Base-by-base conservation (phyloP, 2,329 filamentous ascomycete species). In the Fonsecaea pedrosoi region DNA sequence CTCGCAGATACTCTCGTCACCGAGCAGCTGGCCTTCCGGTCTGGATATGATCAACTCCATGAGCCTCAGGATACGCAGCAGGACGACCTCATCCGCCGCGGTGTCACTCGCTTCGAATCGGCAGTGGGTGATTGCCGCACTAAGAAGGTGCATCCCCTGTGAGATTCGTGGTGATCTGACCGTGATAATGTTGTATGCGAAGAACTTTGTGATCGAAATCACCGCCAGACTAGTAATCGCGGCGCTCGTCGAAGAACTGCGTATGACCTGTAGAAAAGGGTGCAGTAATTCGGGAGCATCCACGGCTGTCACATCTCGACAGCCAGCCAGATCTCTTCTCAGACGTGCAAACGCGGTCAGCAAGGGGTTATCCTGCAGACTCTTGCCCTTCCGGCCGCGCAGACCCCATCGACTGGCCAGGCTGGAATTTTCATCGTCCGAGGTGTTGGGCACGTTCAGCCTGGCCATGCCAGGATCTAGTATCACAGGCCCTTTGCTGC, bases 21-120 rank as follows among this genome's bases (percentile, higher is more conserved):
- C 96, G n/a, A 99, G 83, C 10, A 98, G 87, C 71, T 96, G 90
- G 42, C 95, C 95, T 35, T 94, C 93, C 0, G 94, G 92, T 0
- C 95, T 92, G 15, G 94, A 96, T 74, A 99, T 90, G 91, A 99
- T 97, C 75, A 93, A 92, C 79, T 99, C 95, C 95, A 99, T 99
- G 55, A 99, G 85, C 76, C 97, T 95, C 67, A 99, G 80, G 74
- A 99, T 98, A 81, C 96, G 90, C 64, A 98, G 83, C 62, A 98
- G 85, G 13, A 99, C 96, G 61, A 98, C 93, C 79, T 99, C 95
- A 75, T 97, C 95, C 68, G 96, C 93, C 0, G 94, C 89, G 18
- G 92, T 92, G 77, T 99, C 95, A 77, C 92, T 97, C 32, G 95
- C 94, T 79, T 98, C 95, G 75, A 99, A 99, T 67, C 96, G 90